Conservation (phyloP, 306 rosid species). For the Argentina anserina region DNA sequence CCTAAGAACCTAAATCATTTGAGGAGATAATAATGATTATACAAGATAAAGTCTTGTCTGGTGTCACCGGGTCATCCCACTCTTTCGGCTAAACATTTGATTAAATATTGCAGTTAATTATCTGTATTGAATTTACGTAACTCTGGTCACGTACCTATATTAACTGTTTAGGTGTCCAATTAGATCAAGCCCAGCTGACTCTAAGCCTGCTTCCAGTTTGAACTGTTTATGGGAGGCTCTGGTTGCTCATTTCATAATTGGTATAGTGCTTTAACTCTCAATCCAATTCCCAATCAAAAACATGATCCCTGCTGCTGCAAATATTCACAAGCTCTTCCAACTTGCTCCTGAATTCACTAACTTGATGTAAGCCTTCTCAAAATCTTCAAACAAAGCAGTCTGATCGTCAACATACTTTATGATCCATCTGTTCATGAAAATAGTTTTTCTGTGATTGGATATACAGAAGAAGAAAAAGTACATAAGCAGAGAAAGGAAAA, state of each 20-base stretch:
- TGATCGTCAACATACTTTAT: conserved; percentile 63
- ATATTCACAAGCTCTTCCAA: conserved; percentile 56
- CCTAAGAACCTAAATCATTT: conserved; percentile 7
- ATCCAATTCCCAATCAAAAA: conserved; percentile 5
- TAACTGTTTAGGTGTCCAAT: neutral
- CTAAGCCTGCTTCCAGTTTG: neutral
- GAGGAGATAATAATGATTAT: neutral
- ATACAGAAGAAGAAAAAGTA: conserved; percentile 26
- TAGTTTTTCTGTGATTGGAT: conserved; percentile 15
- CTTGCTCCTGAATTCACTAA: conserved; percentile 84
- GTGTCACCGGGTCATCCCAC: conserved; percentile 3
- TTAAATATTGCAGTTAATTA: conserved; percentile 4
- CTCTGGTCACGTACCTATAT: neutral
- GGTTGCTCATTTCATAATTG: neutral
- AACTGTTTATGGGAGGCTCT: neutral
- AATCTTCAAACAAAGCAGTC: conserved; percentile 75
- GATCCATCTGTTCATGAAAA: conserved; percentile 68
- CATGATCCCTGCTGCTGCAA: conserved; percentile 10
- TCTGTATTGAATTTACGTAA: neutral
- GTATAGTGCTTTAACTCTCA: neutral
- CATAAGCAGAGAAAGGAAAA: too few relatives aligned
- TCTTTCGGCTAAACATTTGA: conserved; percentile 20
- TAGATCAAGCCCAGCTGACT: neutral
- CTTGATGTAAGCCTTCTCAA: conserved; percentile 71
- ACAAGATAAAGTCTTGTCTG: neutral